Conservation (phyloP, 2,329 filamentous ascomycete species). For the Colletotrichum australisinense region DNA sequence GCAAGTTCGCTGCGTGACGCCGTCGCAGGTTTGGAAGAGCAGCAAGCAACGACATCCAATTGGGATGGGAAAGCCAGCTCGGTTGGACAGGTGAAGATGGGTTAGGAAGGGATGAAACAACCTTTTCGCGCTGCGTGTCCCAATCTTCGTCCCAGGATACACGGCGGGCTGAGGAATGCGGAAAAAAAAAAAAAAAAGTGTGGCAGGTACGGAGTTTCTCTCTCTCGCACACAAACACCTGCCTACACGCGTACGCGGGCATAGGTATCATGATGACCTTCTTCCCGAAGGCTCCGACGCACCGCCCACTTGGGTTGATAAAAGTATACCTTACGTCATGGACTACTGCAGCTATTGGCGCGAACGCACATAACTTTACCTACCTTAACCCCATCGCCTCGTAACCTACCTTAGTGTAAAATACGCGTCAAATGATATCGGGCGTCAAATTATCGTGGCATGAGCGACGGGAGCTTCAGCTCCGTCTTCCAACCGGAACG, state of each 20-base stretch:
- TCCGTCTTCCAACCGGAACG: background rate
- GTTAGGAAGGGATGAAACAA: slow-evolving; percentile 1
- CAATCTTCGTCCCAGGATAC: slow-evolving; percentile 6
- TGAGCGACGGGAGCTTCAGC: background rate
- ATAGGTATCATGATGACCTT: slow-evolving; percentile 2
- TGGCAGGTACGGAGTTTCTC: background rate
- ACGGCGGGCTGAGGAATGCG: slow-evolving; percentile 15
- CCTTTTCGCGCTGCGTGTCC: slow-evolving; percentile 13
- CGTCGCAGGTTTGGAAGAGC: background rate
- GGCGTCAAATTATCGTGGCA: background rate
- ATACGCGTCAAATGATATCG: too few relatives aligned
- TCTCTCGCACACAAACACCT: background rate
- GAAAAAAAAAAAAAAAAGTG: background rate
- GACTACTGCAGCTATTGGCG: background rate
- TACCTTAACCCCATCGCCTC: background rate
- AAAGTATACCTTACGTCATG: slow-evolving; percentile 28
- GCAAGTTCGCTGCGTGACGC: background rate
- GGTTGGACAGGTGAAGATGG: background rate
- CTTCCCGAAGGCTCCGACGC: slow-evolving; percentile 13
- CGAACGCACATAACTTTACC: background rate
- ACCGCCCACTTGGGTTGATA: slow-evolving; percentile 25
- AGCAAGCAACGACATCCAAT: background rate
- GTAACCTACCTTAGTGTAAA: background rate
- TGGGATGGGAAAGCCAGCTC: background rate
- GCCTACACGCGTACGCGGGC: background rate